phyloP scores from a whole-genome alignment of 768 basidiomycete genomes.

The Amanita jacksonii region DNA sequence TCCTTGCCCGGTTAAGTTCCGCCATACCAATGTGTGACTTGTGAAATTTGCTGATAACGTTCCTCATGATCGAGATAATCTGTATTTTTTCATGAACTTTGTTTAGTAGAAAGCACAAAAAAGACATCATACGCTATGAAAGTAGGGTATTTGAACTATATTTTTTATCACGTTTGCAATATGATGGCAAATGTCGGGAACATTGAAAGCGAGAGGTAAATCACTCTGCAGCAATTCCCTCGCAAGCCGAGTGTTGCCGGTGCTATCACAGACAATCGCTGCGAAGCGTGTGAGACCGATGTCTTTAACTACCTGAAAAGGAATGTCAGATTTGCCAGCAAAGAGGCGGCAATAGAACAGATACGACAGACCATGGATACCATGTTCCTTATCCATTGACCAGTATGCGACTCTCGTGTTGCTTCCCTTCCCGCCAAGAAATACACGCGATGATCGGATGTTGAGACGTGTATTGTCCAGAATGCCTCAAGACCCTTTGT shows the following conservation, averaged over 20 bases:
- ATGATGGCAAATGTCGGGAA: slow-evolving; percentile 18
- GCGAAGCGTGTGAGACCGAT: slow-evolving; percentile 16
- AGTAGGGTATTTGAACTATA: slow-evolving; percentile 15
- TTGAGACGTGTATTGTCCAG: slow-evolving; percentile 24
- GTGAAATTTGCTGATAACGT: slow-evolving; percentile 15
- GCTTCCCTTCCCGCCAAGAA: slow-evolving; percentile 19
- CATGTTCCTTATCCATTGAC: slow-evolving; percentile 15
- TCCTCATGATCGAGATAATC: slow-evolving; percentile 12
- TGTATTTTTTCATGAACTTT: background rate
- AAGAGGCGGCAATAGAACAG: background rate
- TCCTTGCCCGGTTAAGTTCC: slow-evolving; percentile 11
- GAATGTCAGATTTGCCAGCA: background rate
- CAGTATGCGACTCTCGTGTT: slow-evolving; percentile 19
- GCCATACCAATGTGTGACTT: slow-evolving; percentile 13
- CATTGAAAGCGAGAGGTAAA: slow-evolving; percentile 13
- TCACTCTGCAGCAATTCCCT: slow-evolving; percentile 9
- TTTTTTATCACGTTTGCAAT: slow-evolving; percentile 18
- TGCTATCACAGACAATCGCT: slow-evolving; percentile 18
- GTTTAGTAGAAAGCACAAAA: background rate
- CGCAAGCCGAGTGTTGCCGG: slow-evolving; percentile 17
- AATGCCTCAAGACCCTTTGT: slow-evolving; percentile 17
- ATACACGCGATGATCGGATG: slow-evolving; percentile 17
- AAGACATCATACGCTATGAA: slow-evolving; percentile 5
- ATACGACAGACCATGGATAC: slow-evolving; percentile 10
- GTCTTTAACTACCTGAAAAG: slow-evolving; percentile 11